phyloP scores from a whole-genome alignment of 352 stramenopile genomes.

The Proteromonas lacertae region DNA sequence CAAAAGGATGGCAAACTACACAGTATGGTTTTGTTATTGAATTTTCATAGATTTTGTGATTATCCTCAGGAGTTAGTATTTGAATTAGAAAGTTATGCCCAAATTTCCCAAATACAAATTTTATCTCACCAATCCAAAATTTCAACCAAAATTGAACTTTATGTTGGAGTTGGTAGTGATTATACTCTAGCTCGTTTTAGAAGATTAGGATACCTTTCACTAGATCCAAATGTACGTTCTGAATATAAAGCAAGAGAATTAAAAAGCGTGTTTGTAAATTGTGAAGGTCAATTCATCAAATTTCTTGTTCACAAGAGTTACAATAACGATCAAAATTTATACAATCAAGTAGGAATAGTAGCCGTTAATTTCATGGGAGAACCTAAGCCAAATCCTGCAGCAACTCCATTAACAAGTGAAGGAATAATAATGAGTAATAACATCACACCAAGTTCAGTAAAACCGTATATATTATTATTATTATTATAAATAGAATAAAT shows the following conservation, averaged over 20 bases:
- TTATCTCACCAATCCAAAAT: constrained; percentile 62
- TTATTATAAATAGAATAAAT: not conserved
- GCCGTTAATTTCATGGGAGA: constrained; percentile 44
- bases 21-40: too few relatives aligned
- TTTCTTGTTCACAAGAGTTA: constrained; percentile 48
- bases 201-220: constrained; percentile 23
- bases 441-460: not conserved
- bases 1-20: constrained; percentile 25
- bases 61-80: constrained; percentile 65
- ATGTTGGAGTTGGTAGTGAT: constrained; percentile 20
- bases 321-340: constrained; percentile 52
- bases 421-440: not conserved
- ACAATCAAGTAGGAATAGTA: constrained; percentile 57
- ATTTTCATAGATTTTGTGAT: constrained; percentile 52
- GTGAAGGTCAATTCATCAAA: constrained; percentile 34
- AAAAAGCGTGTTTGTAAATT: constrained; percentile 59
- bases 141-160: constrained; percentile 59
- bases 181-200: constrained; percentile 22
- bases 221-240: constrained; percentile 12
- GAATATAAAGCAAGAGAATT: constrained; percentile 33
- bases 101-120: constrained; percentile 31
- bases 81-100: constrained; percentile 20
- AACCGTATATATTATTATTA: too few relatives aligned
- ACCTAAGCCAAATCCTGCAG: constrained; percentile 1
- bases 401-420: not conserved